Percentiles rank a stretch among this genome's conserved stretches.
Evolutionary conservation across 352 stramenopile genomes (phyloP).

Genomic region (Blastocystis sp.): DNA sequence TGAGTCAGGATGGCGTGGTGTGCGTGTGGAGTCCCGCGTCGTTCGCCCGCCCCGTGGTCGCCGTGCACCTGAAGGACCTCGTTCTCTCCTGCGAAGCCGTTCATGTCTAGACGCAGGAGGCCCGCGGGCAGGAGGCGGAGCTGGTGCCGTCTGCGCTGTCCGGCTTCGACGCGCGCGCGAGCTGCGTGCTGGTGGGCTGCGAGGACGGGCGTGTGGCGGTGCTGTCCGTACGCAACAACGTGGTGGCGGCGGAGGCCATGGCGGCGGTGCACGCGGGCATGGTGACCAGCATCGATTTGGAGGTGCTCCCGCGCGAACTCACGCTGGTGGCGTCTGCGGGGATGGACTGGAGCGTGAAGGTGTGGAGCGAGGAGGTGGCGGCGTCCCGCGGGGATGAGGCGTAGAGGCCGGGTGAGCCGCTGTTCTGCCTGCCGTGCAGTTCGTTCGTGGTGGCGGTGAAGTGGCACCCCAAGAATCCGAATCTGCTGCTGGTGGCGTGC

Average conservation of each 20-base stretch:
- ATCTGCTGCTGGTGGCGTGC: not conserved
- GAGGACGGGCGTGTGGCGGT: conserved; percentile 25
- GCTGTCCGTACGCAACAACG: conserved; percentile 3
- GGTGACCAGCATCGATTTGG: not conserved
- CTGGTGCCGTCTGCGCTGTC: conserved; percentile 7
- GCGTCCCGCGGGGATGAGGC: not conserved
- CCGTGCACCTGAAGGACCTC: conserved; percentile 7
- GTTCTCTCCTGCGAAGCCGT: not conserved
- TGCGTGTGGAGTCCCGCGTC: conserved; percentile 7
- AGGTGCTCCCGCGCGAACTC: not conserved
- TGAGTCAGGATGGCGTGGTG: conserved; percentile 28
- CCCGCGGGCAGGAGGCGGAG: not conserved
- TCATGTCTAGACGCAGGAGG: conserved; percentile 15
- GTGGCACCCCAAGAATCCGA: conserved; percentile 38
- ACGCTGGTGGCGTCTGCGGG: conserved; percentile 14
- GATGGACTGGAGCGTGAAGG: conserved; percentile 24
- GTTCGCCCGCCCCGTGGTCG: not conserved
- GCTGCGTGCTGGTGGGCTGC: conserved; percentile 15
- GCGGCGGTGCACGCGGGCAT: not conserved
- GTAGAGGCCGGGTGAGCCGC: not conserved
- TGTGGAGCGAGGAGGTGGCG: conserved; percentile 5
- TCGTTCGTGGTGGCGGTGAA: conserved; percentile 2
- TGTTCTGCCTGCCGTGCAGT: not conserved
- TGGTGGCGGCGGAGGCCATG: conserved; percentile 3
- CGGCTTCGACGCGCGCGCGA: not conserved